Conservation (phyloP, 2,329 filamentous ascomycete species). For the Kalaharituber pfeilii region DNA sequence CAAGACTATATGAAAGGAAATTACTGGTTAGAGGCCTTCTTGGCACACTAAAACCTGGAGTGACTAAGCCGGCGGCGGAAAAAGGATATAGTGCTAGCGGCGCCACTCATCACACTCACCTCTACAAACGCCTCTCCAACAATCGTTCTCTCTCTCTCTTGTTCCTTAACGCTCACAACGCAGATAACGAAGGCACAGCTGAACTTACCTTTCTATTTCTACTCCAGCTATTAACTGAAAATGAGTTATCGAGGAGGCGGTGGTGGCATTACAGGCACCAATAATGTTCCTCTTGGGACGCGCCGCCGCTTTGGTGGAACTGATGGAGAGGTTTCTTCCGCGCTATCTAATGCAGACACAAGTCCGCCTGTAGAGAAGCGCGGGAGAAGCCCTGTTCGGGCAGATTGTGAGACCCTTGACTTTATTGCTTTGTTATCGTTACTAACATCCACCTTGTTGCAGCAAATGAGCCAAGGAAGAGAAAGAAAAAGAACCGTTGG, state of each 20-base stretch:
- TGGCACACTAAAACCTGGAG: no score
- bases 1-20: no score
- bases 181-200: not conserved
- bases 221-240: not conserved
- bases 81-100: no score
- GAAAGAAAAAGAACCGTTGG: slow-evolving; percentile 98
- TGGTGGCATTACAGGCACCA: slow-evolving; percentile 79
- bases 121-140: no score
- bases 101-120: no score
- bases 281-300: slow-evolving; percentile 88
- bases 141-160: no score
- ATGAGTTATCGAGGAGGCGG: slow-evolving; percentile 20
- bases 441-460: slow-evolving; percentile 16
- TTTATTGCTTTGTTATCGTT: not conserved
- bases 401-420: slow-evolving; percentile 34
- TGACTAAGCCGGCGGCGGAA: no score
- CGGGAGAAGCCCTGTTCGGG: slow-evolving; percentile 75
- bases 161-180: no score
- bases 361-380: slow-evolving; percentile 46
- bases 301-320: slow-evolving; percentile 55
- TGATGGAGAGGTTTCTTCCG: slow-evolving; percentile 31
- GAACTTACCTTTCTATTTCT: not conserved
- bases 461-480: slow-evolving; percentile 63
- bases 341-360: slow-evolving; percentile 21
- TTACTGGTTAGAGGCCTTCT: no score